phyloP scores from a whole-genome alignment of 768 basidiomycete genomes.

The Infundibulicybe gibba region DNA sequence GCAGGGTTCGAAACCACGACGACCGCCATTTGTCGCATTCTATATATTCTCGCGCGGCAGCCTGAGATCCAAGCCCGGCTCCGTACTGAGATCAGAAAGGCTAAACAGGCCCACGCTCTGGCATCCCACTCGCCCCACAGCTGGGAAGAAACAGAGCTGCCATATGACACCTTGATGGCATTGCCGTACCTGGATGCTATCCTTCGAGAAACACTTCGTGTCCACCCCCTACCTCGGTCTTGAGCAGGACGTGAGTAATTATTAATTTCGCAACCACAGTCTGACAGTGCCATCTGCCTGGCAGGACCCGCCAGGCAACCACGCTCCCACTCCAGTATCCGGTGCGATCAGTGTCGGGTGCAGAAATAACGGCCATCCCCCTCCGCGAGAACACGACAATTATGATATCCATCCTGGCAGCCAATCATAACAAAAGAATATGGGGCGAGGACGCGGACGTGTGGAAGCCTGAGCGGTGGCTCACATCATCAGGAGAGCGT shows the following conservation, averaged over 20 bases:
- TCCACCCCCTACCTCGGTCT: neutral
- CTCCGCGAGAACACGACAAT: slow-evolving; percentile 27
- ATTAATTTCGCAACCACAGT: neutral
- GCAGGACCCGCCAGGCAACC: slow-evolving; percentile 23
- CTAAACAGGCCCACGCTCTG: too few relatives aligned
- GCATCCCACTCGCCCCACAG: neutral
- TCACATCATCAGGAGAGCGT: slow-evolving; percentile 19
- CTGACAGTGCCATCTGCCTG: neutral
- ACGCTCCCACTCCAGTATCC: slow-evolving; percentile 30
- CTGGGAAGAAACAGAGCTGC: slow-evolving; percentile 7
- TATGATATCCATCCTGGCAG: slow-evolving; percentile 21
- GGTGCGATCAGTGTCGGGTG: slow-evolving; percentile 24
- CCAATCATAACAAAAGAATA: slow-evolving; percentile 25
- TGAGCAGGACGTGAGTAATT: too few relatives aligned
- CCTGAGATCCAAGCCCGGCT: neutral
- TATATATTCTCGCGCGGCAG: neutral
- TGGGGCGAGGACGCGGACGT: slow-evolving; percentile 36
- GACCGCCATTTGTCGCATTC: neutral
- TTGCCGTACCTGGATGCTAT: slow-evolving; percentile 20
- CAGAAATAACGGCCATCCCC: slow-evolving; percentile 19
- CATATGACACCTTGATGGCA: slow-evolving; percentile 14
- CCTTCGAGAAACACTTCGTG: slow-evolving; percentile 16
- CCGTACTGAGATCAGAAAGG: slow-evolving; percentile 4
- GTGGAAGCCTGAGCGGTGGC: slow-evolving; percentile 41
- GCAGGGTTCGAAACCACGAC: neutral